Base-by-base conservation (phyloP, 1,284 basidiomycete genomes). In the Sparassis latifolia region DNA sequence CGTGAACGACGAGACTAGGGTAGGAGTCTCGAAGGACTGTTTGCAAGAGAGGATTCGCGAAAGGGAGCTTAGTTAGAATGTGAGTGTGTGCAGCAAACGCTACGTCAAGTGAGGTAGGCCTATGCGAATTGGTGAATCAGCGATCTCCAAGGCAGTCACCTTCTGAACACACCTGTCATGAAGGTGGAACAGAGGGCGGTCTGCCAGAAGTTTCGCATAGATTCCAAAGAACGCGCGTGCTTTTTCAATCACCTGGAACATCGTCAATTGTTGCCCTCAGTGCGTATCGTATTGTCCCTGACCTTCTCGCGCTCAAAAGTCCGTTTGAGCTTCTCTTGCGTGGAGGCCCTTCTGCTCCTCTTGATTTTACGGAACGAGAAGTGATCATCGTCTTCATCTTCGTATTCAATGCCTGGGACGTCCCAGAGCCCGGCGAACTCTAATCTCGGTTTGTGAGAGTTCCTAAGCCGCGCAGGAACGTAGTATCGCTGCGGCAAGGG, bases 401-500 rank as follows among this genome's bases (percentile, higher is more conserved):
- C 69, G 51, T 74, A 66, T 52, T 82, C 78, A 3, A 69, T 64
- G 30, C 65, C 68, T 10, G 72, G 68, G 3, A 72, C 55, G 55
- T 67, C 71, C 86, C 88, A 89, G 20, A 89, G 64, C 9, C 79
- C 84, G 28, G 74, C 74, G 3, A 75, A 74, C 60, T 85, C 78
- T 28, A 91, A 68, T 6, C 85, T 76, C 3, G 76, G 70, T 52
- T 67, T 72, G 55, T 83, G 76, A 6, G 72, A 64, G 31, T 76
- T 70, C 31, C 86, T 77, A 42, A 90, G 74, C 12, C 86, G 77
- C 5, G 65, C 62, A 0, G 87, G 83, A 2, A 88, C 76, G 58
- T 84, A 91, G 62, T 88, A 89, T 4, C 79, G 75, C 56, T 86
- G 84, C 1, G 86, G 88, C 2, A 84, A 52, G 10, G 80, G 74